These are phyloP conservation scores for Sporothrix protearum DNA, from an alignment of 2,329 filamentous ascomycete species.

Conservation along the genomic window DNA sequence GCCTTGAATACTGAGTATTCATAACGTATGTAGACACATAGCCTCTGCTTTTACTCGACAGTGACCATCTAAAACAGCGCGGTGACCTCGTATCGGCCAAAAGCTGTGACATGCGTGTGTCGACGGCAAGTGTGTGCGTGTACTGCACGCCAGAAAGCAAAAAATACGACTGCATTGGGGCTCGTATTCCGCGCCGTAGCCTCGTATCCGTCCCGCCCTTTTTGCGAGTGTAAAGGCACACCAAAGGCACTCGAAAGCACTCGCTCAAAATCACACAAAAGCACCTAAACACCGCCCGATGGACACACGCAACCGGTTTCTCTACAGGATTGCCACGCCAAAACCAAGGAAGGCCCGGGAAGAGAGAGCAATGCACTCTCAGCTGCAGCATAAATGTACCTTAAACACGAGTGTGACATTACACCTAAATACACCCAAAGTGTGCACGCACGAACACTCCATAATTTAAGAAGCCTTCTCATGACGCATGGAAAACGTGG, in stretches of 20 bases:
- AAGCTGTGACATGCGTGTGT: not conserved
- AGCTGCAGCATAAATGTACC: not conserved
- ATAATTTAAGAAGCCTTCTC: not conserved
- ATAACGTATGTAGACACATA: too few relatives aligned
- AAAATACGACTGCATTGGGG: slow-evolving; percentile 10
- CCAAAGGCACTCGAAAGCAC: too few relatives aligned
- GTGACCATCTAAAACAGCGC: not conserved
- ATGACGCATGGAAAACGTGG: not conserved
- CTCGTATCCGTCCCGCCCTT: slow-evolving; percentile 15
- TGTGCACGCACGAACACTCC: not conserved
- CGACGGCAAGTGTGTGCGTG: not conserved
- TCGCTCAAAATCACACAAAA: not conserved
- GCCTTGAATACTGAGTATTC: too few relatives aligned
- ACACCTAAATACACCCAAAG: not conserved
- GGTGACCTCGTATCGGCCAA: slow-evolving; percentile 19
- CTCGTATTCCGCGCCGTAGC: slow-evolving; percentile 16
- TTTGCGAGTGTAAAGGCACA: not conserved
- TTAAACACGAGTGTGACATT: not conserved
- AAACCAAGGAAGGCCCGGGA: slow-evolving; percentile 4
- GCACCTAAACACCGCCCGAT: not conserved
- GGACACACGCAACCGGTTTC: slow-evolving; percentile 14
- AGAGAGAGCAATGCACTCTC: not conserved
- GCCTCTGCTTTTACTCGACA: too few relatives aligned
- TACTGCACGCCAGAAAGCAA: not conserved
- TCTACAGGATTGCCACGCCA: slow-evolving; percentile 3